Evolutionary conservation across 2,329 filamentous ascomycete species (phyloP).

Genomic region (Penicillium sumatraense): DNA sequence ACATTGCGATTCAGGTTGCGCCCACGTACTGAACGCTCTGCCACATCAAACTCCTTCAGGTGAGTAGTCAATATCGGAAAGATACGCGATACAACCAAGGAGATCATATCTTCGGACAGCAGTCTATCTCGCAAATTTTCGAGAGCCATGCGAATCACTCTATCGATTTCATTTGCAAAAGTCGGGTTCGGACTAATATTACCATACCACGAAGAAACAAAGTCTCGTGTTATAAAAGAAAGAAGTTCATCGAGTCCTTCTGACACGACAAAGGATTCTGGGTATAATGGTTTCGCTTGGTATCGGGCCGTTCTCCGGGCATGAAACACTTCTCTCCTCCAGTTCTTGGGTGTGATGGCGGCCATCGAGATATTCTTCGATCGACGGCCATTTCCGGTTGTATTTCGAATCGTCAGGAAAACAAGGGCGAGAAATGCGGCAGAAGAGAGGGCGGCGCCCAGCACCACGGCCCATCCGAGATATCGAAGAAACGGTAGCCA

Average conservation of each 20-base stretch:
- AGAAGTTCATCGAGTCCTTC: conserved; percentile 79
- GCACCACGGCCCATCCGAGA: conserved; percentile 80
- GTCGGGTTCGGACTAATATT: conserved; percentile 79
- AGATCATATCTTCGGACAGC: conserved; percentile 78
- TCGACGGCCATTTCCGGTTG: conserved; percentile 45
- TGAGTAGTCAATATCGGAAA: conserved; percentile 88
- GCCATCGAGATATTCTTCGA: conserved; percentile 51
- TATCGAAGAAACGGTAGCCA: conserved; percentile 84
- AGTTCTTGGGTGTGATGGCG: conserved; percentile 67
- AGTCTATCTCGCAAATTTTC: conserved; percentile 73
- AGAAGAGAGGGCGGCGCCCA: conserved; percentile 64
- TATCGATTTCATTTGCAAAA: conserved; percentile 88
- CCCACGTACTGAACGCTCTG: conserved; percentile 83
- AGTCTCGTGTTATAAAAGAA: conserved; percentile 77
- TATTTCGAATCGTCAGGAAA: conserved; percentile 57
- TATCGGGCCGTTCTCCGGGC: conserved; percentile 71
- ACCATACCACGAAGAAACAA: conserved; percentile 85
- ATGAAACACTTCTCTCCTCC: conserved; percentile 71
- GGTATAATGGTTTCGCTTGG: conserved; percentile 70
- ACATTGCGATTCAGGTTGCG: conserved; percentile 85
- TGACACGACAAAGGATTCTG: conserved; percentile 76
- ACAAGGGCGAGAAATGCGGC: conserved; percentile 63
- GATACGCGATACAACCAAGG: conserved; percentile 77
- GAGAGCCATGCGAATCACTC: conserved; percentile 73
- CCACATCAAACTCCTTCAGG: conserved; percentile 87